Conservation (phyloP, 345 rosid genomes). For the Murraya paniculata region DNA sequence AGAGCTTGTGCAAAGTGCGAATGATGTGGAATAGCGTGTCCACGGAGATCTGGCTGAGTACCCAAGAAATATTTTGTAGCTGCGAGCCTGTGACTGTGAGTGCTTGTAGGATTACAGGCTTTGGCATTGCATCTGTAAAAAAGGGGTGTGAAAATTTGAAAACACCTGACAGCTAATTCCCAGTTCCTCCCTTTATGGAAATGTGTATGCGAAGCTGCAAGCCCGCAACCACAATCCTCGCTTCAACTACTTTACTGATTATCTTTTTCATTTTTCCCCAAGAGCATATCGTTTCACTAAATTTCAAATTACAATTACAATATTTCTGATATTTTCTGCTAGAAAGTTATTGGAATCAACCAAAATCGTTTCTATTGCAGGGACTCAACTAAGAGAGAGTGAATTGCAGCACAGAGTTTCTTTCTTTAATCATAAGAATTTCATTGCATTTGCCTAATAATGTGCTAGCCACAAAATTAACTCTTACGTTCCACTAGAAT, state of each 20-base stretch:
- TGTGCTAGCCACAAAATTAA: background rate
- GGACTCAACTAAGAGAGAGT: too few relatives aligned
- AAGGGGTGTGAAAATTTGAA: background rate
- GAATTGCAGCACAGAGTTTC: too few relatives aligned
- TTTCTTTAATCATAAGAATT: too few relatives aligned
- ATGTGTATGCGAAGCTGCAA: conserved; percentile 22
- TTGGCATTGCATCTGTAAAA: conserved; percentile 11
- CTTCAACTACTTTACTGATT: conserved; percentile 9
- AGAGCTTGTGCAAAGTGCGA: conserved; percentile 10
- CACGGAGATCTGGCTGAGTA: conserved; percentile 20
- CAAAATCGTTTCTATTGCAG: too few relatives aligned
- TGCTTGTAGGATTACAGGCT: background rate
- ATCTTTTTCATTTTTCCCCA: background rate
- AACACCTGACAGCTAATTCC: conserved; percentile 3
- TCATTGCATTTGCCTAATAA: too few relatives aligned
- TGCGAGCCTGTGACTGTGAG: background rate
- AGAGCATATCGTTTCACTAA: background rate
- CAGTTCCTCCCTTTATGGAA: conserved; percentile 5
- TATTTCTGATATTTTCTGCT: too few relatives aligned
- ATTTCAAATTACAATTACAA: too few relatives aligned
- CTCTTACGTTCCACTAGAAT: too few relatives aligned
- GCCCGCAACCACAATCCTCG: background rate
- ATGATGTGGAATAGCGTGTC: conserved; percentile 14
- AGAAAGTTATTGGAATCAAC: too few relatives aligned
- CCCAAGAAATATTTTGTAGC: conserved; percentile 7